A percentile compares a stretch with the other conserved stretches of the same genome.
These are phyloP conservation scores for Triangularia verruculosa DNA, from an alignment of 2,329 filamentous ascomycete genomes.

Conservation along the genomic window DNA sequence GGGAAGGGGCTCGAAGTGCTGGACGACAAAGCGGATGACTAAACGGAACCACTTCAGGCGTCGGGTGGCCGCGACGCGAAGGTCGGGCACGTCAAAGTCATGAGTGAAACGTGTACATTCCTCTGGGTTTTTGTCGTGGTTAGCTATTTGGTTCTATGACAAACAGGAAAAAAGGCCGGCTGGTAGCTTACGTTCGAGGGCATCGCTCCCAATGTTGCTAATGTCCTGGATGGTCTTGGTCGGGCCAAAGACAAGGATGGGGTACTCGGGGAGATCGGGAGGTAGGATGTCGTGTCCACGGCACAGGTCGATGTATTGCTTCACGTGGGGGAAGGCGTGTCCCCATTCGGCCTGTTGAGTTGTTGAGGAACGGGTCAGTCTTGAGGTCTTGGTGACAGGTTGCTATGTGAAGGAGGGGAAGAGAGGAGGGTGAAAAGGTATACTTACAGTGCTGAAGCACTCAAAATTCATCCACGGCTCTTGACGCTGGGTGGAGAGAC, in stretches of 20 bases:
- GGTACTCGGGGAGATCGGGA: constrained; percentile 1
- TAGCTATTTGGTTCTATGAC: too few relatives aligned
- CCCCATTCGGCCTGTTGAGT: constrained; percentile 4
- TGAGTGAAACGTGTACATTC: too few relatives aligned
- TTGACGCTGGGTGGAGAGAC: neutral
- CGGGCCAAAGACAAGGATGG: constrained; percentile 13
- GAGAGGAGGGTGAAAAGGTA: neutral
- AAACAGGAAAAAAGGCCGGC: neutral
- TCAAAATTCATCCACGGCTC: neutral
- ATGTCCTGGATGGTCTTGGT: neutral
- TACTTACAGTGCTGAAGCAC: neutral
- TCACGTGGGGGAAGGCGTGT: neutral
- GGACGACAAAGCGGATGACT: too few relatives aligned
- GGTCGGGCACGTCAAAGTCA: too few relatives aligned
- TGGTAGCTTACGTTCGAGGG: neutral
- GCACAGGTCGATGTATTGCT: neutral
- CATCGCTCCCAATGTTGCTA: constrained; percentile 2
- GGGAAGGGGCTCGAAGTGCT: too few relatives aligned
- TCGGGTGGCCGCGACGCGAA: too few relatives aligned
- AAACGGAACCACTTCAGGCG: too few relatives aligned
- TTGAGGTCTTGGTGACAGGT: neutral
- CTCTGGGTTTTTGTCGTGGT: too few relatives aligned
- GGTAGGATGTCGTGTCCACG: neutral
- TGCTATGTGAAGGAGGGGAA: neutral
- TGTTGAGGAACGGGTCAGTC: neutral